Base-by-base conservation (phyloP, 1,284 basidiomycete genomes). In the Coniferiporia sulphurascens region DNA sequence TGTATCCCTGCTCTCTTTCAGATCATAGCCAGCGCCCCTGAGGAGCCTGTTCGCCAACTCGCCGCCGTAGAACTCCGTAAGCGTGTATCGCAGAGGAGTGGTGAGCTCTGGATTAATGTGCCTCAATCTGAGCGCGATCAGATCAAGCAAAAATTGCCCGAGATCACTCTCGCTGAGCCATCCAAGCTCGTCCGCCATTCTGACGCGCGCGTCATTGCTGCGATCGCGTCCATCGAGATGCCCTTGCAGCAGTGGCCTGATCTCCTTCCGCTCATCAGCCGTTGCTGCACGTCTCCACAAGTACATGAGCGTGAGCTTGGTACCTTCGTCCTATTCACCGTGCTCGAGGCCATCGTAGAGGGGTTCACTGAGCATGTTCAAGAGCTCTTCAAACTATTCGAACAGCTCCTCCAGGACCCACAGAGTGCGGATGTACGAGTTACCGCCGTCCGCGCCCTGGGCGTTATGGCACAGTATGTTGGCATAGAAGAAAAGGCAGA, bases 31-130 rank as follows among this genome's bases (percentile, higher is more conserved):
- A 90, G 84, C 68, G 91, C 91, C 34, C 89, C 89, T 17, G 91
- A 95, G 68, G 76, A 78, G 65, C 69, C 84, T 27, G 87, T 89
- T 62, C 92, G 96, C 58, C 97, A 99, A 85, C 85, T 99, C 21
- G 93, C 95, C 53, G 94, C 95, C n/a, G 95, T 99, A 60, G 97
- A 99, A 77, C 81, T 98, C 69, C 83, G 97, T 66, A 99, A 99
- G 80, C 89, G 96, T 63, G 83, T 99, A 60, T 74, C 81, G 27
- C 83, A 86, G 72, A 89, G 88, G 68, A 89, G 88, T 66, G 91
- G 90, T 57, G 87, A 85, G 72, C 76, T 95, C 44, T 98, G 97
- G 96, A 79, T 85, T 44, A 80, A 85, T 67, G 82, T 94, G 58
- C 74, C 85, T 48, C 82, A 84, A 69, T 76, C 81, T 52, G 81